phyloP scores from a whole-genome alignment of 192 early-diverging fungal genomes.

The Gigaspora rosea region DNA sequence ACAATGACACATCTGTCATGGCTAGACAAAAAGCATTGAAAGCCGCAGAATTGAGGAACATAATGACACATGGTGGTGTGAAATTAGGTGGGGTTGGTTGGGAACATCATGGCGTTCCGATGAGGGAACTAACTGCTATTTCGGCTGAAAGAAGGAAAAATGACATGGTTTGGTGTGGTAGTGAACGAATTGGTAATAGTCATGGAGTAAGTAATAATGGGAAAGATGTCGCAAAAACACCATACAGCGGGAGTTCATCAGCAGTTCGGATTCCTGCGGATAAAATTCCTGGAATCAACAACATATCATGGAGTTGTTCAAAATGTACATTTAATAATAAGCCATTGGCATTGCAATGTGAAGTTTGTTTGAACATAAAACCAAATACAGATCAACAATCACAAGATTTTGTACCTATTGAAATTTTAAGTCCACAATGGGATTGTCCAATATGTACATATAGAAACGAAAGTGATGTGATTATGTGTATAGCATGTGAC shows the following conservation, averaged over 20 bases:
- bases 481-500: conserved; percentile 33
- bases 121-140: conserved; percentile 62
- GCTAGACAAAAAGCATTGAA: conserved; percentile 46
- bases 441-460: conserved; percentile 14
- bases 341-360: conserved; percentile 47
- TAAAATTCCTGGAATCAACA: neutral
- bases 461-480: neutral
- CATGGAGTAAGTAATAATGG: neutral
- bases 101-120: conserved; percentile 36
- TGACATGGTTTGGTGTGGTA: conserved; percentile 75
- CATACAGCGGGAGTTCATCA: neutral
- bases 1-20: conserved; percentile 41
- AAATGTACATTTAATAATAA: conserved; percentile 60
- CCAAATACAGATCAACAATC: conserved; percentile 6
- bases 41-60: conserved; percentile 58
- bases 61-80: conserved; percentile 65
- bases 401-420: neutral
- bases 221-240: neutral
- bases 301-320: conserved; percentile 51
- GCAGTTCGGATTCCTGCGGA: neutral
- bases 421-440: neutral
- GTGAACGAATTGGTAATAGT: conserved; percentile 21
- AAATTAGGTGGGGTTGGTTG: conserved; percentile 38
- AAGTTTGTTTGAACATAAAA: conserved; percentile 41
- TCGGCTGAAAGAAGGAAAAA: conserved; percentile 67